Evolutionary conservation across 2,329 filamentous ascomycete genomes (phyloP).

Genomic region (Fusarium mexicanum): DNA sequence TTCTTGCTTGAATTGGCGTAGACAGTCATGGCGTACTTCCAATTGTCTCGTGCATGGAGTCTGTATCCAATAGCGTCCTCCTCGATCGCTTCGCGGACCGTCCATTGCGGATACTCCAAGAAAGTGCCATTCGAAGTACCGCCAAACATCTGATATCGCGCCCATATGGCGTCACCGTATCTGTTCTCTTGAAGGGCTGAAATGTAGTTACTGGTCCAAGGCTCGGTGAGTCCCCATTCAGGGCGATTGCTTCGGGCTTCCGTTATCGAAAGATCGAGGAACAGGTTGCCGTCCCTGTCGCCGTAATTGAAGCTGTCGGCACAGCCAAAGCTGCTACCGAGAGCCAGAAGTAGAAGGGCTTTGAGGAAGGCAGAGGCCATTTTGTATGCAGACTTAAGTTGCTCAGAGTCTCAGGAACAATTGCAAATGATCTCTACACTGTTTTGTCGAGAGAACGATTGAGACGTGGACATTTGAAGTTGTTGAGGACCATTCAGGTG

Average conservation of each 20-base stretch:
- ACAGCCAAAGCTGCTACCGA: background rate
- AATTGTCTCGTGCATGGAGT: background rate
- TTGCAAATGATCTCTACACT: rapidly evolving
- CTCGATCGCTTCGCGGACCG: background rate
- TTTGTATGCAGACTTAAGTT: too few species aligned
- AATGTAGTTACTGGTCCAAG: background rate
- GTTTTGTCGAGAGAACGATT: background rate
- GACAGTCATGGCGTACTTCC: background rate
- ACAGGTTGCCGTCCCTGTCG: background rate
- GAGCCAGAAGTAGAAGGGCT: background rate
- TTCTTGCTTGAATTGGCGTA: background rate
- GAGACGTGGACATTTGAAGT: too few species aligned
- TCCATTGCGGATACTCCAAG: background rate
- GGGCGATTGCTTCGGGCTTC: background rate
- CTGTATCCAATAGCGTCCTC: background rate
- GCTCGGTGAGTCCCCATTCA: background rate
- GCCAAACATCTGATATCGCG: background rate
- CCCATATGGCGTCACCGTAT: background rate
- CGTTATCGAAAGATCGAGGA: background rate
- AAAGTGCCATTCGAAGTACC: background rate
- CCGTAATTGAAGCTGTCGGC: background rate
- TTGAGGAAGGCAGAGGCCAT: background rate
- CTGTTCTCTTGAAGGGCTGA: background rate
- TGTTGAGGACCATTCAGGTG: background rate
- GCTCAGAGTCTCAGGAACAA: background rate